Evolutionary conservation across 768 basidiomycete genomes (phyloP).

Genomic region (Tulasnella sp.): DNA sequence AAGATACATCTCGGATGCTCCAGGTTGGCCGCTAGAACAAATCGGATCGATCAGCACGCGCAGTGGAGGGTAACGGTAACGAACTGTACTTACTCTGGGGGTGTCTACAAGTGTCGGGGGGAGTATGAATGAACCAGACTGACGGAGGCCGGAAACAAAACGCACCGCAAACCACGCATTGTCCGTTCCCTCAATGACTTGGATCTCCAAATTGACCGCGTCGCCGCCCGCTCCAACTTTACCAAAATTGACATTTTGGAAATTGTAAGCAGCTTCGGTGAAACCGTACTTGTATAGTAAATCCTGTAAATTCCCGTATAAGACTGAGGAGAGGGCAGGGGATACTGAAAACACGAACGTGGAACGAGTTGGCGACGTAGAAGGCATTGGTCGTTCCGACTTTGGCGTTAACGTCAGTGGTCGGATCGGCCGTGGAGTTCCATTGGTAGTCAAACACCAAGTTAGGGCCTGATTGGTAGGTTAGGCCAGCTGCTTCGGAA

Average conservation of each 20-base stretch:
- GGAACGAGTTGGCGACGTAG: conserved; percentile 48
- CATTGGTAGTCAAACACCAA: conserved; percentile 33
- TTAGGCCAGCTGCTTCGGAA: conserved; percentile 23
- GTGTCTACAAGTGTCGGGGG: too few species aligned
- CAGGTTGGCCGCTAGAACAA: background rate
- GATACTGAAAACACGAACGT: conserved; percentile 31
- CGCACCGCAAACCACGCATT: background rate
- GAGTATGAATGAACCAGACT: too few species aligned
- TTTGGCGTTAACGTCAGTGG: conserved; percentile 35
- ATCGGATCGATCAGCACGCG: background rate
- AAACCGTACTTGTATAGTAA: conserved; percentile 41
- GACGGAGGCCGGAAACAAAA: too few species aligned
- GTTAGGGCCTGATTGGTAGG: conserved; percentile 29
- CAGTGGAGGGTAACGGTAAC: background rate
- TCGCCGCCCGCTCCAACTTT: background rate
- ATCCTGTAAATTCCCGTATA: background rate
- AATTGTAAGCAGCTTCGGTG: conserved; percentile 45
- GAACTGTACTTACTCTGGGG: background rate
- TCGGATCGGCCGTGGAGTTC: conserved; percentile 30
- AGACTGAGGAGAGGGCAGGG: too few species aligned
- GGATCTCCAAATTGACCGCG: background rate
- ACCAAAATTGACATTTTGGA: background rate
- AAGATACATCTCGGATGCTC: background rate
- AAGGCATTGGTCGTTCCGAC: conserved; percentile 42
- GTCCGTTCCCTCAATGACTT: background rate